Conservation (phyloP, 2,329 filamentous ascomycete genomes). For the Pseudogymnoascus sp. region DNA sequence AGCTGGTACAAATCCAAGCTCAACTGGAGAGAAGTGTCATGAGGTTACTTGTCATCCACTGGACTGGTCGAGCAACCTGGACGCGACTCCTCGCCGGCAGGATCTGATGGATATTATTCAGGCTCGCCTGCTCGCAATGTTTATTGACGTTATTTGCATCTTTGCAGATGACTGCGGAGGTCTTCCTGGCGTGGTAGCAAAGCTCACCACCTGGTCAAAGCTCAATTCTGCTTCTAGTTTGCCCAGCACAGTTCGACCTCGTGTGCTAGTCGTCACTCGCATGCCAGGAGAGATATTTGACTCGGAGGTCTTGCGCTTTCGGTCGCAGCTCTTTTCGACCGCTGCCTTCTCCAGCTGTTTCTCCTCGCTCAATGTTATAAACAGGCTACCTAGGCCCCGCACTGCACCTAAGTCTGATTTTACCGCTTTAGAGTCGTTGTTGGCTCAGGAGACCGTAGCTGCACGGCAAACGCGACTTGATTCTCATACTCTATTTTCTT, state of each 20-base stretch:
- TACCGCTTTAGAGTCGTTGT: constrained; percentile 9
- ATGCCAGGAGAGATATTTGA: constrained; percentile 11
- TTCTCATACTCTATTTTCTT: constrained; percentile 15
- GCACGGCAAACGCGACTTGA: constrained; percentile 11
- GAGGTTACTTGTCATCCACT: constrained; percentile 12
- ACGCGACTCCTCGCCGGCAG: not conserved
- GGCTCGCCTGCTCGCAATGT: constrained; percentile 17
- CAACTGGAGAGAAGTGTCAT: constrained; percentile 11
- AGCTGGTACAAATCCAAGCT: constrained; percentile 8
- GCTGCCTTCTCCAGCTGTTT: constrained; percentile 13
- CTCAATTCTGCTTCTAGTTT: constrained; percentile 17
- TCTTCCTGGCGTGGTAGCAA: constrained; percentile 13
- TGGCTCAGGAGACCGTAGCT: constrained; percentile 13
- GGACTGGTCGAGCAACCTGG: constrained; percentile 10
- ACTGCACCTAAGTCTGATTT: constrained; percentile 4
- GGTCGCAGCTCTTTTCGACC: constrained; percentile 10
- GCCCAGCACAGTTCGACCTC: constrained; percentile 11
- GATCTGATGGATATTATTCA: constrained; percentile 11
- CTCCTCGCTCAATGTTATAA: constrained; percentile 14
- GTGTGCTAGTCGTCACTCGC: constrained; percentile 12
- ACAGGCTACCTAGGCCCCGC: constrained; percentile 4
- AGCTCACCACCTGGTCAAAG: constrained; percentile 14
- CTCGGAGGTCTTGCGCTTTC: constrained; percentile 11
- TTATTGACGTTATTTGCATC: constrained; percentile 21
- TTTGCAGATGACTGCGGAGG: constrained; percentile 20